Evolutionary conservation across 2,329 filamentous ascomycete species (phyloP).

Genomic region (Fusarium begoniae): DNA sequence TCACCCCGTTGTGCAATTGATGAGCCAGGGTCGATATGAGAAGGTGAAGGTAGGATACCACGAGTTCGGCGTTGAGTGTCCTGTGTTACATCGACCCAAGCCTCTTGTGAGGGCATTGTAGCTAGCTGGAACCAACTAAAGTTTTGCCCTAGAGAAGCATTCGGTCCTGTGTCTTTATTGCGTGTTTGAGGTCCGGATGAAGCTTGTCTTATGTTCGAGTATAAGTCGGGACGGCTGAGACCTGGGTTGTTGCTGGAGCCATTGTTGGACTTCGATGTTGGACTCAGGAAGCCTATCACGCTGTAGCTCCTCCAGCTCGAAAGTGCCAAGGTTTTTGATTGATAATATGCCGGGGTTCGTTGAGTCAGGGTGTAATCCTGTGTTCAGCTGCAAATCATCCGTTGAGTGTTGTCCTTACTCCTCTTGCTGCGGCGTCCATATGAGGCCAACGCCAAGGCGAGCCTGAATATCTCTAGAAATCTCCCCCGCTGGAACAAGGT

Average conservation of each 20-base stretch:
- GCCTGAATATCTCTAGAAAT: rapidly evolving
- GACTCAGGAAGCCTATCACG: neutral
- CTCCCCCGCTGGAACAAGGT: neutral
- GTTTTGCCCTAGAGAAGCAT: too few species aligned
- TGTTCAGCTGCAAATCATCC: rapidly evolving
- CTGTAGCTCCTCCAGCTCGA: rapidly evolving
- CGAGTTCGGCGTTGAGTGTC: rapidly evolving
- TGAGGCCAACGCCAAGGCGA: rapidly evolving
- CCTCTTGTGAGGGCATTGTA: rapidly evolving
- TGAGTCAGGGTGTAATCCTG: rapidly evolving
- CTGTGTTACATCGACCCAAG: rapidly evolving
- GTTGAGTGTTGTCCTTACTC: rapidly evolving
- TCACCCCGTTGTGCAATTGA: rapidly evolving
- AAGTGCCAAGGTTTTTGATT: rapidly evolving
- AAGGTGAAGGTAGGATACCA: rapidly evolving
- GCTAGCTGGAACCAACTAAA: too few species aligned
- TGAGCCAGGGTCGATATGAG: neutral
- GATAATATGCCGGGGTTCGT: rapidly evolving
- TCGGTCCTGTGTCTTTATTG: too few species aligned
- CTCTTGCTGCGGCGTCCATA: neutral
- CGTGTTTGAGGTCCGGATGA: too few species aligned
- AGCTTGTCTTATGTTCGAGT: too few species aligned
- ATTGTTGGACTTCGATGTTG: rapidly evolving
- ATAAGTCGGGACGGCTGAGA: neutral
- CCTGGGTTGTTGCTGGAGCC: neutral